Percentiles rank a stretch among this genome's conserved stretches.
Conservation (phyloP, 768 basidiomycete species). For the Boletus fagicola region DNA sequence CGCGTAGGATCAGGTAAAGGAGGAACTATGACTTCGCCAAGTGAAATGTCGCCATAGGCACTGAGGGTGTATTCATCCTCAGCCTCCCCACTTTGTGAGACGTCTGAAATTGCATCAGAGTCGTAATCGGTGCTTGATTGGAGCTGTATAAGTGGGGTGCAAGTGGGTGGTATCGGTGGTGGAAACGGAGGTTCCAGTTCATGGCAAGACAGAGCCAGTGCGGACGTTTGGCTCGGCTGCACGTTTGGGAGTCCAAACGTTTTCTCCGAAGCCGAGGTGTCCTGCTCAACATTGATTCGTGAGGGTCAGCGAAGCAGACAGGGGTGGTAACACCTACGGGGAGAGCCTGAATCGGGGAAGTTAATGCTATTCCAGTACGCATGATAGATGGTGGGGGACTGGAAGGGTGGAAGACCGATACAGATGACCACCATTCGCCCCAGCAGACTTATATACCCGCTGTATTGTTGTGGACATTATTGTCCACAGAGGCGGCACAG, state of each 20-base stretch:
- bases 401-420: background rate
- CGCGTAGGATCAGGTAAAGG: slow-evolving; percentile 17
- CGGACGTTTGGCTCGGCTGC: background rate
- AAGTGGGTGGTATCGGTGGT: background rate
- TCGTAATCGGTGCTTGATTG: background rate
- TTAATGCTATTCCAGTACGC: background rate
- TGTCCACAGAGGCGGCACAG: slow-evolving; percentile 6
- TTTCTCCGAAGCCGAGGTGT: slow-evolving; percentile 3
- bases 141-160: background rate
- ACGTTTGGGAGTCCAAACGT: background rate
- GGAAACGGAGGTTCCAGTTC: background rate
- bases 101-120: background rate
- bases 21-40: slow-evolving; percentile 37
- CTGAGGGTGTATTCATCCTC: slow-evolving; percentile 42
- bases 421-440: background rate
- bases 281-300: slow-evolving; percentile 7
- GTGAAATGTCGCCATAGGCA: slow-evolving; percentile 47
- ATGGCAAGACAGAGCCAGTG: background rate
- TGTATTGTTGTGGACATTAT: slow-evolving; percentile 11
- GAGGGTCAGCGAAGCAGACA: background rate
- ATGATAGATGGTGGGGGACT: slow-evolving; percentile 3
- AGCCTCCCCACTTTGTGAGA: background rate
- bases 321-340: slow-evolving; percentile 2
- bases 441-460: slow-evolving; percentile 12
- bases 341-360: background rate